Evolutionary conservation across 805 yeast genomes (phyloP), one percentile per base, ranked within the genome.

Genomic region (Candida corydali): DNA sequence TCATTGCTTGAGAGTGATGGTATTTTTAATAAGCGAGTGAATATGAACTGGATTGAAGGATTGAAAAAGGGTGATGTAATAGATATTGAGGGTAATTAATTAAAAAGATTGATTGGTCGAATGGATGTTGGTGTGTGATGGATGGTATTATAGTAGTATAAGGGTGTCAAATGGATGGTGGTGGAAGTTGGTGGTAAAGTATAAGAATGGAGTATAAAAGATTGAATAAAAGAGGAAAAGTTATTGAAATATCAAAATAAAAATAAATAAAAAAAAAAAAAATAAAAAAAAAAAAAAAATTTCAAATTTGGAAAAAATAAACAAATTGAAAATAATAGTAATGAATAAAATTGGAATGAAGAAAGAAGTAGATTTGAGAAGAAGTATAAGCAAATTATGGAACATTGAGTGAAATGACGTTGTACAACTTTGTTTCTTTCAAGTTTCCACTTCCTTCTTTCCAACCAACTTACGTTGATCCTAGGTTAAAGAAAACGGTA

Each of bases 271-370:
- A 29, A 18, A 29, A 17, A 29, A 17, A 17, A 29, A 29, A 29
- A 29, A 20, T 5, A 29, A 29, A 12, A 29, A 29, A 29, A 29
- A 29, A 10, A 18, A 30, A 19, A 18, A 30, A 30, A n/a, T n/a
- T n/a, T 19, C n/a, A 17, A 17, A 17, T 16, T 28, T 17, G 22
- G 17, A 17, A 24, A 24, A 24, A 24, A 24, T 24, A 24, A 24
- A 7, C 8, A 24, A 24, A 6, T 7, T 8, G 24, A 8, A 20
- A 20, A 20, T 10, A n/a, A n/a, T n/a, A n/a, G n/a, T n/a, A n/a
- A n/a, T 20, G 9, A 20, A 20, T 20, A 20, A 20, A 7, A 20
- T 20, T 20, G 24, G 24, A 8, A n/a, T n/a, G n/a, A n/a, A n/a
- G n/a, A n/a, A n/a, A n/a, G n/a, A n/a, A n/a, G n/a, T n/a, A n/a